Conservation (phyloP, 805 yeast genomes). For the Torulaspora gathmanii region DNA sequence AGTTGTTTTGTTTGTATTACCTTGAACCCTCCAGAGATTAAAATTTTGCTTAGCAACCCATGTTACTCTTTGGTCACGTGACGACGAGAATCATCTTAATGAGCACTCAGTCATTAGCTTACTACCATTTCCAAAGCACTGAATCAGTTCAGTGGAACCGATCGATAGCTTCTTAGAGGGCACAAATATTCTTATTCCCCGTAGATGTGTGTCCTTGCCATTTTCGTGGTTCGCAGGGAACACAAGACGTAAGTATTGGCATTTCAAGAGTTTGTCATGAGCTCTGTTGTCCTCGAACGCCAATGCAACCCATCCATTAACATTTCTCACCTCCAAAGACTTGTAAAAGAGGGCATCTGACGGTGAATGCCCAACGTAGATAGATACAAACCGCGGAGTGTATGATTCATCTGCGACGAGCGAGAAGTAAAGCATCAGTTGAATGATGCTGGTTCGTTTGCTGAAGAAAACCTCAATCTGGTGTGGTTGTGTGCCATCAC, state of each 20-base stretch:
- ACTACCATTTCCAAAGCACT: conserved; percentile 7
- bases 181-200: conserved; percentile 52
- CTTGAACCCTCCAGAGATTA: background rate
- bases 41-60: conserved; percentile 3
- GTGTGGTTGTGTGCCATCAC: conserved; percentile 92
- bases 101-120: conserved; percentile 11
- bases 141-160: conserved; percentile 13
- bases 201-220: conserved; percentile 90
- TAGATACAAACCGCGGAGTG: conserved; percentile 54
- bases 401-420: conserved; percentile 79
- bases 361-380: conserved; percentile 33
- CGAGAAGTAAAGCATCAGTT: conserved; percentile 69
- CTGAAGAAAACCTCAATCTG: conserved; percentile 71
- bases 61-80: background rate
- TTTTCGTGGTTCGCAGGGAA: conserved; percentile 70
- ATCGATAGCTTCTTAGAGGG: conserved; percentile 11
- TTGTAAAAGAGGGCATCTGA: conserved; percentile 30
- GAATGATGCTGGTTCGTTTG: conserved; percentile 63
- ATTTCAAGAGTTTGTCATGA: conserved; percentile 23
- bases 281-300: conserved; percentile 26
- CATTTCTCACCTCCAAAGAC: conserved; percentile 23
- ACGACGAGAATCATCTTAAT: conserved; percentile 1
- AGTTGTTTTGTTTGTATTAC: no score
- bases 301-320: conserved; percentile 34
- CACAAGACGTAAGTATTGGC: conserved; percentile 29